phyloP scores from a whole-genome alignment of 768 basidiomycete genomes.

The Rhizopogon vesiculosus region DNA sequence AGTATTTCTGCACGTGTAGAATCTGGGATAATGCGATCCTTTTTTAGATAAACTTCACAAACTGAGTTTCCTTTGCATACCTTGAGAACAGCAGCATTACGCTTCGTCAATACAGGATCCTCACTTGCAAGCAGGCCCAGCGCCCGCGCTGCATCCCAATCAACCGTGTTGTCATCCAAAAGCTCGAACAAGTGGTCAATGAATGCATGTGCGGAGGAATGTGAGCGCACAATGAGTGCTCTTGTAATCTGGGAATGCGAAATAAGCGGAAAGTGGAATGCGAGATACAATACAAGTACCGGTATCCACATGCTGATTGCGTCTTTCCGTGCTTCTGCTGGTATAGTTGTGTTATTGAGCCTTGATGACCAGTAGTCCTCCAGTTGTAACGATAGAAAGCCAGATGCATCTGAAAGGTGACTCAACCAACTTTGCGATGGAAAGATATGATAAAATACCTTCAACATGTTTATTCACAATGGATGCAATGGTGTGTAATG shows the following conservation, averaged over 20 bases:
- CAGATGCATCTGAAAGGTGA: slow-evolving; percentile 36
- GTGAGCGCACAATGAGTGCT: slow-evolving; percentile 72
- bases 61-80: slow-evolving; percentile 33
- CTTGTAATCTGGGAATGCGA: slow-evolving; percentile 56
- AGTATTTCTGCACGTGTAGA: slow-evolving; percentile 72
- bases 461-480: slow-evolving; percentile 76
- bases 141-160: slow-evolving; percentile 70
- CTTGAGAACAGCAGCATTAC: slow-evolving; percentile 73
- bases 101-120: slow-evolving; percentile 68
- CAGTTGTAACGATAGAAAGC: slow-evolving; percentile 40
- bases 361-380: slow-evolving; percentile 45
- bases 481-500: slow-evolving; percentile 54
- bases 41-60: slow-evolving; percentile 1
- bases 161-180: slow-evolving; percentile 61
- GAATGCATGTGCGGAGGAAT: slow-evolving; percentile 51
- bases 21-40: slow-evolving; percentile 39
- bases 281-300: slow-evolving; percentile 38
- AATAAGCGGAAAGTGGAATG: background rate
- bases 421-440: background rate
- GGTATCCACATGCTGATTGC: slow-evolving; percentile 64
- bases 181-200: slow-evolving; percentile 64
- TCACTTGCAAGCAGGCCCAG: slow-evolving; percentile 62
- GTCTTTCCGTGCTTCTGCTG: slow-evolving; percentile 38
- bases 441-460: slow-evolving; percentile 37
- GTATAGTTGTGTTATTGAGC: slow-evolving; percentile 31